Base-by-base conservation (phyloP, 495 filamentous ascomycete genomes). In the Cercophora scortea region DNA sequence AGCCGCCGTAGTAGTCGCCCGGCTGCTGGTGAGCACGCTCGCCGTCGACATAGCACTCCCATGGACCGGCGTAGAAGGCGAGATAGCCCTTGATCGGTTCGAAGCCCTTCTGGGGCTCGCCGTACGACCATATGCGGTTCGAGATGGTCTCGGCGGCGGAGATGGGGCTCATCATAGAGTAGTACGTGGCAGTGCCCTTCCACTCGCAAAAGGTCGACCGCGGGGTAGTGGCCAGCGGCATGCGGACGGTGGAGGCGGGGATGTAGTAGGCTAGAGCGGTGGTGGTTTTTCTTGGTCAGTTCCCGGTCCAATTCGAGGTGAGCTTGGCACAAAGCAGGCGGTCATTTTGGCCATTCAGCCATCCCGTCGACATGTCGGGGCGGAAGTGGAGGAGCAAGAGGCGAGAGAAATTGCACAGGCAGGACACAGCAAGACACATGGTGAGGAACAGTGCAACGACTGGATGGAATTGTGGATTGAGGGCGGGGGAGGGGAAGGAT, bases 11-110 rank as follows among this genome's bases (percentile, higher is more conserved):
- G 53, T 78, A 82, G 56, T 81, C 79, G 32, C 79, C 77, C 25
- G 74, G 77, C 62, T 80, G 79, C 32, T 78, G 56, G 60, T 72
- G 65, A 32, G 79, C 79, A 46, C 71, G 65, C 64, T 82, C 79
- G n/a, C 78, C 79, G 66, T 82, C 78, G 12, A 81, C 79, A 57
- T 62, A 81, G 59, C 79, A 82, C 40, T 79, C 73, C 79, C 79
- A 81, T 12, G 79, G 79, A 6, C 72, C 75, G 11, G 65, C 73
- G 58, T 77, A 81, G 51, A 82, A 76, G 47, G 65, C 68, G 33
- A 82, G 57, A 52, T 74, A 76, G 18, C 74, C 75, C 58, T 72
- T 75, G 45, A 82, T 70, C 17, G 57, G 56, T 50, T 71, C 66
- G 57, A 76, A 82, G 2, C 65, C 62, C 50, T 63, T 57, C 6